Evolutionary conservation across 441 rosid species (phyloP), one percentile per base, ranked within the genome.

Genomic region (Euphorbia neoarborescens): DNA sequence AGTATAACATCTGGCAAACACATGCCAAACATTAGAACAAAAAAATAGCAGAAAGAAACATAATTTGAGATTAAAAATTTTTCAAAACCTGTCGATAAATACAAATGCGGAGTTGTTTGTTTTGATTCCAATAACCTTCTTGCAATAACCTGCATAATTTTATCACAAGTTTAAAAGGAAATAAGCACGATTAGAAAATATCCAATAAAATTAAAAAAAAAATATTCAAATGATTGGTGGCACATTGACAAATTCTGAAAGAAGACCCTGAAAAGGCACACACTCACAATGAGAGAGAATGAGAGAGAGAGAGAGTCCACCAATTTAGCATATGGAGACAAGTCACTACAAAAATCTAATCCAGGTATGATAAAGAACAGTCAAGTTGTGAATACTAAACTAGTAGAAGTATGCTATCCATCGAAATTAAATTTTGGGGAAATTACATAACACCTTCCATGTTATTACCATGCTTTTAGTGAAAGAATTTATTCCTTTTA

Each of bases 111-210:
- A 69, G 85, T 89, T 71, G 65, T 85, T 86, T 92, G 97, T 83
- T 94, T 94, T 65, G 98, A 94, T 85, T 94, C 99, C 90, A 92
- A 79, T 75, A 94, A 81, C 76, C 98, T 87, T 81, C 77, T 90
- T 10, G 99, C 97, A 53, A 94, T 94, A 73, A 92, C 76, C 97
- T 92, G 86, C 76, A 81, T 72, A 62, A 44, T 46, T n/a, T n/a
- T 63, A 69, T 30, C 42, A 63, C 19, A 22, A 62, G 59, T 68
- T 40, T 0, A 75, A 66, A 20, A 69, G 12, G 6, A 25, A 68
- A 48, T 42, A 28, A 15, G 13, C 65, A 38, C 9, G 10, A 1
- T n/a, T n/a, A 69, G 53, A n/a, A 57, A 69, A 69, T 35, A 0
- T 35, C 20, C 8, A 13, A 7, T 61, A 32, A n/a, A 12, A 46